Conservation (phyloP, 106 monocot genomes). For the Dioscorea alata region DNA sequence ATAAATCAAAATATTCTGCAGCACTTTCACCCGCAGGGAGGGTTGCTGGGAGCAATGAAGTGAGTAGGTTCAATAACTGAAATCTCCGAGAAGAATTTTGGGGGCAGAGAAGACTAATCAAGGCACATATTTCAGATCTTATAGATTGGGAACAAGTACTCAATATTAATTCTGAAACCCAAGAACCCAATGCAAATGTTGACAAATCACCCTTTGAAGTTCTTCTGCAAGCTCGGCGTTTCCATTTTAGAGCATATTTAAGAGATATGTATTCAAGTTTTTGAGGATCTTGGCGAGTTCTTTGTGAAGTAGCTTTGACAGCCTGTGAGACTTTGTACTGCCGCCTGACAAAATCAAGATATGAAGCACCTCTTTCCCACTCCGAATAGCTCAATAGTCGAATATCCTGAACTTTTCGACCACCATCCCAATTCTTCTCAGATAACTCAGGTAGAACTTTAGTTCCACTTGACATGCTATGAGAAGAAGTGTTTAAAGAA, state of each 20-base stretch:
- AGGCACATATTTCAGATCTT: constrained; percentile 80
- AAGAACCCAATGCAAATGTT: constrained; percentile 82
- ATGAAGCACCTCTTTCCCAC: constrained; percentile 94
- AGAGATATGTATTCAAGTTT: constrained; percentile 73
- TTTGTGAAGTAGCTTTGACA: constrained; percentile 53
- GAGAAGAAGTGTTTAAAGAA: constrained; percentile 19
- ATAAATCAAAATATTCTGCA: constrained; percentile 93
- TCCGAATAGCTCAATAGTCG: constrained; percentile 85
- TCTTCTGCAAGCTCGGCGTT: constrained; percentile 54
- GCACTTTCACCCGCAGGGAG: constrained; percentile 90
- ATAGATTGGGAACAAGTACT: constrained; percentile 99
- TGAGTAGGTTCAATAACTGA: constrained; percentile 81
- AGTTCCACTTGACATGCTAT: constrained; percentile 19
- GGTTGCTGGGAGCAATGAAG: constrained; percentile 66
- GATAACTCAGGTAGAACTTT: constrained; percentile 38
- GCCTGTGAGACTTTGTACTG: constrained; percentile 80
- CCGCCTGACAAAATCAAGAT: constrained; percentile 97
- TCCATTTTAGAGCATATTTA: constrained; percentile 94
- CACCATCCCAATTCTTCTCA: constrained; percentile 43
- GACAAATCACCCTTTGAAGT: constrained; percentile 67
- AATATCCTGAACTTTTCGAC: constrained; percentile 53
- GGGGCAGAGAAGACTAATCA: constrained; percentile 75
- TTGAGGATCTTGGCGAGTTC: constrained; percentile 54
- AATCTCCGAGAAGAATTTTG: constrained; percentile 62
- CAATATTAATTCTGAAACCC: constrained; percentile 92